Base-by-base conservation (phyloP, 1,284 basidiomycete species). In the Agaricales sp. region DNA sequence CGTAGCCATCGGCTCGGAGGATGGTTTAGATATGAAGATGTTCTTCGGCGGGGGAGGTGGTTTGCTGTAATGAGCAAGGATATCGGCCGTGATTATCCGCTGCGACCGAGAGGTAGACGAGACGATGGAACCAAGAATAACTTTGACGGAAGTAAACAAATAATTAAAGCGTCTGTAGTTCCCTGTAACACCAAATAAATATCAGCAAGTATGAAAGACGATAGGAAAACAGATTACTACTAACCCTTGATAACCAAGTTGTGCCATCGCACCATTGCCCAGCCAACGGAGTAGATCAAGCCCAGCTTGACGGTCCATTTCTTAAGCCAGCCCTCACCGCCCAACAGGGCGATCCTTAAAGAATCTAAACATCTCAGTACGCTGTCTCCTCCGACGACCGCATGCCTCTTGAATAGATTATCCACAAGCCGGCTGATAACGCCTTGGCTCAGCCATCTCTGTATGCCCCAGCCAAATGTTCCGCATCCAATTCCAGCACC, bases 261-360 rank as follows among this genome's bases (percentile, higher is more conserved):
- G 55, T 78, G 74, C 73, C 74, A 77, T 47, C 63, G 66, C 8
- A 70, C 62, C 19, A 77, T 54, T 18, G 68, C 48, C 56, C 64
- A 62, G 2, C 64, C 59, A 14, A 61, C 58, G 12, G 59, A 52
- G 53, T 66, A 68, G n/a, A 61, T 56, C 14, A 63, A 51, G 11
- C 53, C 56, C 19, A 61, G 43, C 11, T 57, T 52, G 0, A 55
- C 58, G 13, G 62, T 25, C 25, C 30, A 35, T 35, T 35, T 35
- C 30, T 35, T 35, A 8, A 35, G 11, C 11, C 8, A 35, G 30
- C 30, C n/a, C n/a, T 35, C 11, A 35, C n/a, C n/a, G 11, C 30
- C 30, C n/a, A n/a, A 35, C 11, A 35, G 30, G n/a, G 30, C 30
- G 11, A 11, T 8, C n/a, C n/a, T 8, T n/a, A 35, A 35, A n/a